Conservation (phyloP, 257 asterid species). For the Gentiana straminea region DNA sequence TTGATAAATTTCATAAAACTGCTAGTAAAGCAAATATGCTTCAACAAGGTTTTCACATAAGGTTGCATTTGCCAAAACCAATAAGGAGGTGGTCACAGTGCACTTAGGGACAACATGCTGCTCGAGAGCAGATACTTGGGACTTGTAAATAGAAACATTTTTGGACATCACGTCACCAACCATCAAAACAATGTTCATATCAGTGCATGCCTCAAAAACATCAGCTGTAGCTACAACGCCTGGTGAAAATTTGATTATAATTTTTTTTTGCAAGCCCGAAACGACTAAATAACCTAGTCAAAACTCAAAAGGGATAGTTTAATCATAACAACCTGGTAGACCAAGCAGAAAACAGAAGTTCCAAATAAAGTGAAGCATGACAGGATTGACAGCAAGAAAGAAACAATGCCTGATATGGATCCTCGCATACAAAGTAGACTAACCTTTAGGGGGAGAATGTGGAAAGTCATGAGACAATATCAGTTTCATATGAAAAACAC, state of each 20-base stretch:
- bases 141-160: conserved; percentile 87
- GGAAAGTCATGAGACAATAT: conserved; percentile 86
- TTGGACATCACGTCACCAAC: conserved; percentile 98
- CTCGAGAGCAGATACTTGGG: conserved; percentile 95
- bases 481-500: conserved; percentile 85
- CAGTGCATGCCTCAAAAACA: conserved; percentile 74
- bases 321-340: neutral
- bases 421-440: conserved; percentile 2
- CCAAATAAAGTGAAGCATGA: neutral
- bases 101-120: conserved; percentile 84
- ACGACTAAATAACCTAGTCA: neutral
- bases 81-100: conserved; percentile 40
- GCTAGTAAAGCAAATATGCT: no score
- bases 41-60: neutral
- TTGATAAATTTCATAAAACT: no score
- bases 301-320: neutral
- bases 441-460: conserved; percentile 90
- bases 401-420: neutral
- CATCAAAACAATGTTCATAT: conserved; percentile 82
- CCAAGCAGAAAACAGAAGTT: neutral
- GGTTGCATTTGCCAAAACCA: no score
- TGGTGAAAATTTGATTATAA: conserved; percentile 10
- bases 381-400: neutral
- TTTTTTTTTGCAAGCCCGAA: neutral
- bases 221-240: conserved; percentile 97